Evolutionary conservation across 768 basidiomycete species (phyloP), one percentile per base, ranked within the genome.

Genomic region (Termitomyces sp.): DNA sequence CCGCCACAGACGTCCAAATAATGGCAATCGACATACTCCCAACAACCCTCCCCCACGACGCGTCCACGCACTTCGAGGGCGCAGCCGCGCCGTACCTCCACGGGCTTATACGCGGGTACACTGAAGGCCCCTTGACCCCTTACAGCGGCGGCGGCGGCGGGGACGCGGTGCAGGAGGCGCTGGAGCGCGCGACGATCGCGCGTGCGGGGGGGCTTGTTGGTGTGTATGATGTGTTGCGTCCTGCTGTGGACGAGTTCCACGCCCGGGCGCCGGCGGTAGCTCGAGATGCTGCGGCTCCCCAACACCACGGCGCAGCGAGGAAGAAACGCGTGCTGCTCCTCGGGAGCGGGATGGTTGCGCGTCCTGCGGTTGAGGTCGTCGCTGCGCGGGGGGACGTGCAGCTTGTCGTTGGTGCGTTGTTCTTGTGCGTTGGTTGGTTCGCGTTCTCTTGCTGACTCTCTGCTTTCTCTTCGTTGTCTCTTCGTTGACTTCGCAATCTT

Each of bases 291-390:
- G 23, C 2, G 2, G n/a, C n/a, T n/a, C n/a, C n/a, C n/a, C 23
- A 23, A 23, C 23, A 2, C 23, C 23, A 23, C 23, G 23, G 23
- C 23, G 23, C 23, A 2, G 52, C 2, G 16, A 26, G 51, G 55
- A 85, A 82, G 72, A 88, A 87, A 75, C 83, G 79, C 65, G 81
- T 95, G 0, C 71, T 98, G 36, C 76, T 97, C 67, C 79, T 98
- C 2, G 95, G 95, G 8, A 93, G 91, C 56, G 95, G 95, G n/a
- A 93, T 97, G 86, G 95, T 98, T 20, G 93, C 94, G 5, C 89
- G 88, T 2, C 95, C 95, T 16, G 91, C 91, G 0, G 86, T 93
- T 3, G 83, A 89, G 54, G 82, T 89, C 66, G 79, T 97, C 51
- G 82, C 83, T 46, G 77, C 77, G 62, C 75, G 85, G 57, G 64